Conservation (phyloP, 1,284 basidiomycete genomes). For the Schizophyllum commune region DNA sequence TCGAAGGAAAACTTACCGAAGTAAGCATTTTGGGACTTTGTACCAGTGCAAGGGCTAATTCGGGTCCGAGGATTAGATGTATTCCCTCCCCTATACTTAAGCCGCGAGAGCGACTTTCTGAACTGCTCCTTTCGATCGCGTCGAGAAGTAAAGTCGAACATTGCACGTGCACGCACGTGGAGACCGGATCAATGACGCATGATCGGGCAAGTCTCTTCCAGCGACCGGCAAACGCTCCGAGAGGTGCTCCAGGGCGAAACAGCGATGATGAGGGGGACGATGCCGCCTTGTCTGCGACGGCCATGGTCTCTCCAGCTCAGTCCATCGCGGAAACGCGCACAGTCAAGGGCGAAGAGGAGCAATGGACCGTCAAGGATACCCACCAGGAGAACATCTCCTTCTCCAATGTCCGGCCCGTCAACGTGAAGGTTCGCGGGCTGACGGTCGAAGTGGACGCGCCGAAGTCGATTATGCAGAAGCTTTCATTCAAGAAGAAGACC, state of each 20-base stretch:
- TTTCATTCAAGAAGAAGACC: not conserved
- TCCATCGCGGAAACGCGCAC: not conserved
- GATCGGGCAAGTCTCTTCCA: not conserved
- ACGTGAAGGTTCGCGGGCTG: not conserved
- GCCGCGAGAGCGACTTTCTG: no score
- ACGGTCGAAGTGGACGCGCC: not conserved
- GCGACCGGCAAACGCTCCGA: not conserved
- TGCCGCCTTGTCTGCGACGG: not conserved
- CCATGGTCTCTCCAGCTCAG: not conserved
- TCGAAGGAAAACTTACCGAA: no score
- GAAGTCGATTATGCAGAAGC: not conserved
- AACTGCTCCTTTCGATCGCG: no score
- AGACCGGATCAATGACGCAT: not conserved
- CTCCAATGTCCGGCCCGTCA: not conserved
- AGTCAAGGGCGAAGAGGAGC: not conserved
- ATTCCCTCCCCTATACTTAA: no score
- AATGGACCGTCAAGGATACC: not conserved
- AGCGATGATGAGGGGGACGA: not conserved
- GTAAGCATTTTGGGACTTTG: no score
- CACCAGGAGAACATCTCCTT: not conserved
- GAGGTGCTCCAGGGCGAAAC: not conserved
- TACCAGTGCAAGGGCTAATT: no score
- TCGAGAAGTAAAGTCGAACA: no score
- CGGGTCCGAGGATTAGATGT: no score
- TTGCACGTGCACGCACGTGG: no score